Conservation (phyloP, 345 rosid genomes). For the Brassica incana region DNA sequence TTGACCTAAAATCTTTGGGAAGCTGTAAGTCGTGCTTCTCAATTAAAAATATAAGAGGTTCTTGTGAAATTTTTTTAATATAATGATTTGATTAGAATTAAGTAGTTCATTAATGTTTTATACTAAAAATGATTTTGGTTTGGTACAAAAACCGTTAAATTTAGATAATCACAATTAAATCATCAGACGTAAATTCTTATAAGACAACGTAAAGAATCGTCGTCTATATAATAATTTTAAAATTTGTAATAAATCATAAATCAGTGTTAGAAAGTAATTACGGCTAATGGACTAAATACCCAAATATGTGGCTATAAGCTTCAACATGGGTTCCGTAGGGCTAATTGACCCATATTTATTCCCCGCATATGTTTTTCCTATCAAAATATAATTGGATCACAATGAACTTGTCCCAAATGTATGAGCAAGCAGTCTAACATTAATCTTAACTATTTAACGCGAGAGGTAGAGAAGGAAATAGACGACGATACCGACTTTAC, state of each 20-base stretch:
- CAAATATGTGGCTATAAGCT: not conserved
- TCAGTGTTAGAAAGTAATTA: too few species aligned
- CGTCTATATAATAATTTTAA: too few species aligned
- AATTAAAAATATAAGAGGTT: not conserved
- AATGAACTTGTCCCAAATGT: conserved; percentile 29
- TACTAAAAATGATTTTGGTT: too few species aligned
- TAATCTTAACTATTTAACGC: conserved; percentile 31
- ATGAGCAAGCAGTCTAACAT: conserved; percentile 18
- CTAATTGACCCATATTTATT: not conserved
- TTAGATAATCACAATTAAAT: too few species aligned
- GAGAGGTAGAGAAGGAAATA: not conserved
- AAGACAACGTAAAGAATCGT: too few species aligned
- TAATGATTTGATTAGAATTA: not conserved
- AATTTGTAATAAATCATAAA: too few species aligned
- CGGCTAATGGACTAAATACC: not conserved
- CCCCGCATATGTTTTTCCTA: too few species aligned
- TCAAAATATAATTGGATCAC: conserved; percentile 24
- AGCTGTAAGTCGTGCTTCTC: not conserved
- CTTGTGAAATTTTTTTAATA: not conserved
- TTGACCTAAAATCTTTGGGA: not conserved
- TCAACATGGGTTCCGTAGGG: not conserved
- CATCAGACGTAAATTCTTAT: too few species aligned
- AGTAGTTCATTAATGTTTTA: not conserved
- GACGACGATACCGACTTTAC: conserved; percentile 24
- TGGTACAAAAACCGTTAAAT: too few species aligned